These are phyloP conservation scores for Globisporangium heterothallicum DNA, from an alignment of 352 stramenopile species.

Conservation along the genomic window DNA sequence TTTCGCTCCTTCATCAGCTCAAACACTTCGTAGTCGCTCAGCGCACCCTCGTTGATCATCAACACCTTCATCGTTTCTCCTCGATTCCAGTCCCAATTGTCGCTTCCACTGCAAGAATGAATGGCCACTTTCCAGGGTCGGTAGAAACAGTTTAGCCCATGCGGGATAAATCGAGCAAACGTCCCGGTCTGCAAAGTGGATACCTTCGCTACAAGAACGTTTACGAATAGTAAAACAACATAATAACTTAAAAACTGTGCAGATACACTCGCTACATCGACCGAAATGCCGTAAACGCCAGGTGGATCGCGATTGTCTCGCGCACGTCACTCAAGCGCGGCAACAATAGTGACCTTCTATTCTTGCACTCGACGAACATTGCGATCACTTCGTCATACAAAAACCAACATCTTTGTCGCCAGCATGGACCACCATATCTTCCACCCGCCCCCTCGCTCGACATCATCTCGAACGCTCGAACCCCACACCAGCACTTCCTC, in stretches of 20 bases:
- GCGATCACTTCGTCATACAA: constrained; percentile 13
- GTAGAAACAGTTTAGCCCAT: neutral
- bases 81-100: too few species aligned
- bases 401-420: constrained; percentile 8
- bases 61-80: constrained; percentile 70
- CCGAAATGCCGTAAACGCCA: too few species aligned
- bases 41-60: constrained; percentile 69
- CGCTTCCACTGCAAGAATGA: neutral
- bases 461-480: constrained; percentile 10
- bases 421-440: neutral
- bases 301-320: too few species aligned
- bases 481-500: neutral
- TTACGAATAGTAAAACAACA: constrained; percentile 2
- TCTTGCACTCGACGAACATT: too few species aligned
- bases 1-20: constrained; percentile 81
- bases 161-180: neutral
- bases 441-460: neutral
- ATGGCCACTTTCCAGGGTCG: neutral
- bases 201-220: neutral
- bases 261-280: neutral
- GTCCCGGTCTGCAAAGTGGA: neutral
- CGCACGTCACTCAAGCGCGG: neutral
- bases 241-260: constrained; percentile 9
- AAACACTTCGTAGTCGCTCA: constrained; percentile 79
- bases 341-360: too few species aligned